Conservation (phyloP, 148 eudicot genomes). For the Rhododendron ferrugineum region DNA sequence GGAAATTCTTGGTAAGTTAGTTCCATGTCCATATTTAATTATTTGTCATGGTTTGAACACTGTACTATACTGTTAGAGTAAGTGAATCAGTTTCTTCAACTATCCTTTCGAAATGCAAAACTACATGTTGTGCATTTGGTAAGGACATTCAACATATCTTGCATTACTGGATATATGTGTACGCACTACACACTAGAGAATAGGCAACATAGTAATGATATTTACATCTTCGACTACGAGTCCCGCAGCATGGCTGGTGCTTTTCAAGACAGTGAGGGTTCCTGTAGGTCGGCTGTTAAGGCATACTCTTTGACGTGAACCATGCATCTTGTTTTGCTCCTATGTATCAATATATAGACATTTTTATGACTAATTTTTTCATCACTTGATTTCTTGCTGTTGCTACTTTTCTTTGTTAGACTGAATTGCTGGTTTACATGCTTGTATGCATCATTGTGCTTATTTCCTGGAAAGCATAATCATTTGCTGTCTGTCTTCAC, state of each 20-base stretch:
- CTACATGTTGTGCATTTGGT: background rate
- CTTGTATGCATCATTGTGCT: background rate
- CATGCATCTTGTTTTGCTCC: background rate
- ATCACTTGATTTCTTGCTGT: background rate
- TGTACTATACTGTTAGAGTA: background rate
- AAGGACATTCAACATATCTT: background rate
- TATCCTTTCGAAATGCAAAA: background rate
- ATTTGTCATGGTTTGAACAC: background rate
- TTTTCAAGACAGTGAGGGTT: background rate
- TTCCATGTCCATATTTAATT: slow-evolving; percentile 23
- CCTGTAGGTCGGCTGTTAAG: background rate
- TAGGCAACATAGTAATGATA: background rate
- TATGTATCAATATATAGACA: background rate
- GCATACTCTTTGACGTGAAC: background rate
- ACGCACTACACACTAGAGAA: background rate
- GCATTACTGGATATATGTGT: background rate
- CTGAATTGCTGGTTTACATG: background rate
- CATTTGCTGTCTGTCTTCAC: background rate
- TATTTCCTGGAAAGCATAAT: background rate
- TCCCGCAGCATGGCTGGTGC: background rate
- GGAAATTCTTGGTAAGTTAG: slow-evolving; percentile 93
- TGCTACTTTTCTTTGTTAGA: background rate
- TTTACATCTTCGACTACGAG: background rate
- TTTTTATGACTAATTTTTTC: background rate
- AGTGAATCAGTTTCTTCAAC: background rate